A percentile compares a stretch with the other conserved stretches of the same genome.
These are phyloP conservation scores for Mediolabrus comicus DNA, from an alignment of 108 stramenopile genomes.

Conservation along the genomic window DNA sequence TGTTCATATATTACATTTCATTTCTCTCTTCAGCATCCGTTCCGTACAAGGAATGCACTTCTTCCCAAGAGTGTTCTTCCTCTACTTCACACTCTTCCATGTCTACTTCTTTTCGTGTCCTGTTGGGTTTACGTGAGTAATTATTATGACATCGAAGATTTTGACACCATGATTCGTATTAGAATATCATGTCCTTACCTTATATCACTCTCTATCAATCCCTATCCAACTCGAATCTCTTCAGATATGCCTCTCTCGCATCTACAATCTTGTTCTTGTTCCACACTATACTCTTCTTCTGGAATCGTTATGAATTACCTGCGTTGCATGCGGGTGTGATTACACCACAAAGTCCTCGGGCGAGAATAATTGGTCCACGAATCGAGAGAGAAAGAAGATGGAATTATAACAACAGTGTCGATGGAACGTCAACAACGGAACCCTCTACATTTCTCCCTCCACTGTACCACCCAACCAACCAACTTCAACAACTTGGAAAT, in stretches of 20 bases:
- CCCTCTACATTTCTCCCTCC: neutral
- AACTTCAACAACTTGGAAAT: neutral
- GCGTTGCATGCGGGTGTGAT: constrained; percentile 71
- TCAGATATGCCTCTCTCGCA: constrained; percentile 75
- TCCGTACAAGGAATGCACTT: constrained; percentile 67
- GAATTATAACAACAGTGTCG: neutral
- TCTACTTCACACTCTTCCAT: constrained; percentile 90
- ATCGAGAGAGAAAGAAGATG: neutral
- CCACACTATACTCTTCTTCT: constrained; percentile 91
- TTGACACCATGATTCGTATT: no score
- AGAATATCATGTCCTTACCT: neutral
- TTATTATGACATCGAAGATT: neutral
- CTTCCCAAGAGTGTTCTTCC: constrained; percentile 89
- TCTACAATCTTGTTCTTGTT: constrained; percentile 72
- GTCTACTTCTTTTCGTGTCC: constrained; percentile 93
- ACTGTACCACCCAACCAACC: neutral
- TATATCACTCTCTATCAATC: neutral
- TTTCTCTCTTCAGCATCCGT: constrained; percentile 44
- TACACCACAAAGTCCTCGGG: constrained; percentile 61
- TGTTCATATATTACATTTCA: constrained; percentile 23
- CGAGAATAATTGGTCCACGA: constrained; percentile 12
- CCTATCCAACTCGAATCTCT: neutral
- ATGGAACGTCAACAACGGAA: neutral
- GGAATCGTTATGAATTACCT: constrained; percentile 90
- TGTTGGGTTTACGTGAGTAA: constrained; percentile 64